Evolutionary conservation across 1,284 basidiomycete species (phyloP).

Genomic region (Vanrija sp.): DNA sequence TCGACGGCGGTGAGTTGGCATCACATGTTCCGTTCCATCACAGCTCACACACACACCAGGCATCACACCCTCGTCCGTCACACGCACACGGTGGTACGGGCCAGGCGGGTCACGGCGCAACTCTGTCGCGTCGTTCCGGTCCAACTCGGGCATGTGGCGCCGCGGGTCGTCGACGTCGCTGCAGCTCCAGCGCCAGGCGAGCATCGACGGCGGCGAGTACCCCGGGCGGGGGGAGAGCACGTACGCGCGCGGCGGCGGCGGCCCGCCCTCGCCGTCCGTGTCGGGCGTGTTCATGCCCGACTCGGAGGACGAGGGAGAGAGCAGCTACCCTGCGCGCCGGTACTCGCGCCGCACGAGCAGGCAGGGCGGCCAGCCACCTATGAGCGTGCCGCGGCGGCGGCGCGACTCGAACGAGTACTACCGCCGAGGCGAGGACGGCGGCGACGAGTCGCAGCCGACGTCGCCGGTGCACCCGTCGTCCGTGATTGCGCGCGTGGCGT

Average conservation of each 20-base stretch:
- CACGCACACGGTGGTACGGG: slow-evolving; percentile 29
- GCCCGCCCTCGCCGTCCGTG: slow-evolving; percentile 27
- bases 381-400: background rate
- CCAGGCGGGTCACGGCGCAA: slow-evolving; percentile 31
- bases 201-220: background rate
- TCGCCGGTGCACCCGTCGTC: slow-evolving; percentile 29
- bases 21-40: background rate
- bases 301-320: slow-evolving; percentile 40
- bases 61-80: slow-evolving; percentile 39
- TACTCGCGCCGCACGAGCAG: background rate
- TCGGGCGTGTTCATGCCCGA: slow-evolving; percentile 40
- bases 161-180: slow-evolving; percentile 6
- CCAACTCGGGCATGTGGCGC: slow-evolving; percentile 24
- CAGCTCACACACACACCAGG: slow-evolving; percentile 7
- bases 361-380: background rate
- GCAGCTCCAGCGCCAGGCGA: slow-evolving; percentile 19
- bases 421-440: slow-evolving; percentile 12
- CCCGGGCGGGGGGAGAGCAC: background rate
- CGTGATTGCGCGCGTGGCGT: slow-evolving; percentile 41
- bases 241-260: slow-evolving; percentile 21
- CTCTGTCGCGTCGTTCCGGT: slow-evolving; percentile 19
- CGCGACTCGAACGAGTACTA: slow-evolving; percentile 13
- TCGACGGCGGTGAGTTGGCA: slow-evolving; percentile 13
- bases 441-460: slow-evolving; percentile 1
- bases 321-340: slow-evolving; percentile 3